These are phyloP conservation scores for Mixia osmundae DNA, from an alignment of 1,284 basidiomycete species.

Conservation along the genomic window DNA sequence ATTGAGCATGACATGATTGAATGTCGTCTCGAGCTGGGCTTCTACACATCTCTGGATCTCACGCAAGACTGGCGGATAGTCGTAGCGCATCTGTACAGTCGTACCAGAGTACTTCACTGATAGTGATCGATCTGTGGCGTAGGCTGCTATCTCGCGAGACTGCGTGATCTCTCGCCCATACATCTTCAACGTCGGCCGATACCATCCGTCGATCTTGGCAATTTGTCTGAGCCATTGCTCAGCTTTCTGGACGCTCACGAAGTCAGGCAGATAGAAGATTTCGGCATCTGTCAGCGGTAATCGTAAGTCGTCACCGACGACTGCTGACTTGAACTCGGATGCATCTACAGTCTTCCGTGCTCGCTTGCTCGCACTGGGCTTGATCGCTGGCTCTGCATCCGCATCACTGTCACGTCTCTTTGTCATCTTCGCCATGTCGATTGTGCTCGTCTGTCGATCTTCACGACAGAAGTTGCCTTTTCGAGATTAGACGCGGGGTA, in stretches of 20 bases:
- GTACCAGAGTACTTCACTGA: slow-evolving; percentile 27
- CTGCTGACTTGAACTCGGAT: too few species aligned
- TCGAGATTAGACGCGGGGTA: too few species aligned
- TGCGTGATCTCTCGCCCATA: slow-evolving; percentile 30
- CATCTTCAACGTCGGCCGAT: slow-evolving; percentile 30
- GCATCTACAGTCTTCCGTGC: too few species aligned
- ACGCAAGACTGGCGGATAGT: slow-evolving; percentile 24
- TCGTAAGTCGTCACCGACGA: too few species aligned
- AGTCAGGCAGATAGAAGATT: slow-evolving; percentile 14
- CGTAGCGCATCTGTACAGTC: slow-evolving; percentile 24
- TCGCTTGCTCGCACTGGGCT: too few species aligned
- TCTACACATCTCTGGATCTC: slow-evolving; percentile 25
- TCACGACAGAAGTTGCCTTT: too few species aligned
- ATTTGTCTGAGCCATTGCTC: slow-evolving; percentile 25
- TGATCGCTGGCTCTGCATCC: too few species aligned
- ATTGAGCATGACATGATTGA: slow-evolving; percentile 33
- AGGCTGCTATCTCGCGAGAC: slow-evolving; percentile 23
- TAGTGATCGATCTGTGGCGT: slow-evolving; percentile 24
- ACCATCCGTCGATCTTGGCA: slow-evolving; percentile 24
- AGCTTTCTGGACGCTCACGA: slow-evolving; percentile 21
- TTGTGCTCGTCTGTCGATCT: too few species aligned
- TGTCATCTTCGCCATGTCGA: too few species aligned
- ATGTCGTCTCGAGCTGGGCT: slow-evolving; percentile 24
- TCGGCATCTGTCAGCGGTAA: slow-evolving; percentile 12
- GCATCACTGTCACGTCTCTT: too few species aligned